Conservation (phyloP, 2,329 filamentous ascomycete species). For the Fusarium sp. region DNA sequence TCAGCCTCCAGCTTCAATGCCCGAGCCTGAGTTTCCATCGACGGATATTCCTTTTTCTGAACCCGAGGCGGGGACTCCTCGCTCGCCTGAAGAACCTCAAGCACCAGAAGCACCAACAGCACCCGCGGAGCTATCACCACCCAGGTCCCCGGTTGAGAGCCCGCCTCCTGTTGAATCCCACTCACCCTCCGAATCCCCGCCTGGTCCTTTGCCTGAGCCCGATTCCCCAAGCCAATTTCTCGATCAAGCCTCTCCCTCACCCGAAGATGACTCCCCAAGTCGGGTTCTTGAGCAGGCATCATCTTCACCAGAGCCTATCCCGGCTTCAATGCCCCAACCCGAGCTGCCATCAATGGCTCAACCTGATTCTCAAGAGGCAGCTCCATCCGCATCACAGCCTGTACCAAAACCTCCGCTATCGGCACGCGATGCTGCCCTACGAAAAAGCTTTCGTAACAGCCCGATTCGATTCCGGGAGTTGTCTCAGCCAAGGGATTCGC, state of each 20-base stretch:
- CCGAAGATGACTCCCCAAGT: conserved; percentile 7
- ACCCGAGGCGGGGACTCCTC: not conserved
- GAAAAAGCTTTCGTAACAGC: conserved; percentile 70
- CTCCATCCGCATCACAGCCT: conserved; percentile 23
- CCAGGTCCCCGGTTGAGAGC: not conserved
- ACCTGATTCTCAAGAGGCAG: not conserved
- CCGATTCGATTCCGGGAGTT: conserved; percentile 61
- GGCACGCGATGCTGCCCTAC: conserved; percentile 64
- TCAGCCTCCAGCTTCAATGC: conserved; percentile 27
- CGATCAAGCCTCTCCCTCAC: conserved; percentile 7
- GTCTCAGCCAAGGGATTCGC: conserved; percentile 58
- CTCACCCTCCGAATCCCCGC: not conserved
- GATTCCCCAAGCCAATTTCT: conserved; percentile 8
- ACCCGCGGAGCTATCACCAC: conserved; percentile 2
- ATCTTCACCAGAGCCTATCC: conserved; percentile 15
- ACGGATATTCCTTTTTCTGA: not conserved
- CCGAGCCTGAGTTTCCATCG: not conserved
- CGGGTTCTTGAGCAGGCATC: conserved; percentile 1
- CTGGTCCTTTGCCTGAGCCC: not conserved
- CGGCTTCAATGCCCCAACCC: conserved; percentile 33
- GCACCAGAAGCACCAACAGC: not conserved
- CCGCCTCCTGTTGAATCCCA: conserved; percentile 14
- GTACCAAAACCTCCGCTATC: conserved; percentile 51
- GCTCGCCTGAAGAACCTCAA: not conserved
- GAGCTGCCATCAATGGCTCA: conserved; percentile 21